Evolutionary conservation across 345 rosid species (phyloP).

Genomic region (Pistacia atlantica): DNA sequence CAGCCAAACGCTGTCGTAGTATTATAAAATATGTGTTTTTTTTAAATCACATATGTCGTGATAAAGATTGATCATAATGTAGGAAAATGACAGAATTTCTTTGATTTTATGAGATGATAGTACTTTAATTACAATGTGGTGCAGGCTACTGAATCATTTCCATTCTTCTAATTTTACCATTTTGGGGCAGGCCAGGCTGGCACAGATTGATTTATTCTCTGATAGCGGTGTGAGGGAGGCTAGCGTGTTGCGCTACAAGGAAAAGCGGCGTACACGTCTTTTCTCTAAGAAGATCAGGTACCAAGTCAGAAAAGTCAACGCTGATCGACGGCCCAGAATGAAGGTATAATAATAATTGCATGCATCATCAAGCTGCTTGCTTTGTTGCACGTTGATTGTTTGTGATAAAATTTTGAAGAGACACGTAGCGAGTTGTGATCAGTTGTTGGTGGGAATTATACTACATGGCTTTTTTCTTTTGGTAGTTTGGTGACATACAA

Average conservation of each 20-base stretch:
- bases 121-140: neutral
- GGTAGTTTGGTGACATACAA: too few relatives aligned
- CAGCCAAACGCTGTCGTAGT: neutral
- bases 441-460: neutral
- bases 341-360: constrained; percentile 46
- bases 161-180: neutral
- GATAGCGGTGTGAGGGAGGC: constrained; percentile 78
- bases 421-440: neutral
- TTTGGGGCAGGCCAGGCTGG: constrained; percentile 68
- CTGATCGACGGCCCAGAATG: constrained; percentile 87
- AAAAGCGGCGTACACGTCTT: constrained; percentile 82
- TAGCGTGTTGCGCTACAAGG: constrained; percentile 85
- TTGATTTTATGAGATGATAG: neutral
- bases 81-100: neutral
- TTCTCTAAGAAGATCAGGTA: constrained; percentile 93
- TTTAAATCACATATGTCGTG: too few relatives aligned
- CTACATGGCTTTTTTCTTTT: too few relatives aligned
- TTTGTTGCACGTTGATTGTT: neutral
- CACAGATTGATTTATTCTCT: constrained; percentile 73
- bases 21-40: too few relatives aligned
- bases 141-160: constrained; percentile 12
- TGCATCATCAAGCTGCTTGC: too few relatives aligned
- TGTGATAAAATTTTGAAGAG: neutral
- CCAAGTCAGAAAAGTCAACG: constrained; percentile 88
- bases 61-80: neutral